Percentiles rank a stretch among this genome's conserved stretches.
phyloP scores from a whole-genome alignment of 2,329 filamentous ascomycete genomes.

The Gaeumannomyces tritici region DNA sequence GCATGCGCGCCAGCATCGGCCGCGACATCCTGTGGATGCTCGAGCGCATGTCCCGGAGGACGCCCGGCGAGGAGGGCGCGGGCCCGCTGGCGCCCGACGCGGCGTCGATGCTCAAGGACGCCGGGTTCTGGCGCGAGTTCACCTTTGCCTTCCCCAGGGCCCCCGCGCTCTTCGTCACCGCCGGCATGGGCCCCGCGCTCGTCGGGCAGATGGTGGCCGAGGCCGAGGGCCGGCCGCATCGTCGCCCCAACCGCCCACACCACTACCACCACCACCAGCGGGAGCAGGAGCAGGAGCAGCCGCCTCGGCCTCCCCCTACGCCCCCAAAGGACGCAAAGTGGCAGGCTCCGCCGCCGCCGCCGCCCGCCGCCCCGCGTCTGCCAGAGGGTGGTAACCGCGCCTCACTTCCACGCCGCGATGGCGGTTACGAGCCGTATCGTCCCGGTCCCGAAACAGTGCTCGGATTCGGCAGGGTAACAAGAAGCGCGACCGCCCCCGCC shows the following conservation, averaged over 20 bases:
- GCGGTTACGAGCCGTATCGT: no score
- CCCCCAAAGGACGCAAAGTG: neutral
- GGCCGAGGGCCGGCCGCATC: neutral
- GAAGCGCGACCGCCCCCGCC: no score
- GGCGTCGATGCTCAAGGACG: constrained; percentile 8
- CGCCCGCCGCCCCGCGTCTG: no score
- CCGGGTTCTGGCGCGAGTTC: constrained; percentile 14
- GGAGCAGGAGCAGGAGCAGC: no score
- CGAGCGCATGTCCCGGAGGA: constrained; percentile 15
- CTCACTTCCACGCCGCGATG: no score
- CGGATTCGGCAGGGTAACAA: no score
- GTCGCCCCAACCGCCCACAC: no score
- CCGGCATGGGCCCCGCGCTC: constrained; percentile 10
- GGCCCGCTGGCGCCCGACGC: constrained; percentile 9
- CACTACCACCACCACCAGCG: no score
- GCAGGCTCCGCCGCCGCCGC: neutral
- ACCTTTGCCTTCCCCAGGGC: constrained; percentile 13
- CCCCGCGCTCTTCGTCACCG: constrained; percentile 17
- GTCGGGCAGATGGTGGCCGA: neutral
- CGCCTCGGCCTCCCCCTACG: no score
- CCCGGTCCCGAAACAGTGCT: no score
- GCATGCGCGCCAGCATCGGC: constrained; percentile 12
- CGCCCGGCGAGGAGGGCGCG: constrained; percentile 7
- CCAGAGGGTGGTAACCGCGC: no score
- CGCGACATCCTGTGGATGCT: constrained; percentile 25